Conservation (phyloP, 2,329 filamentous ascomycete genomes). For the Alternaria sp. region DNA sequence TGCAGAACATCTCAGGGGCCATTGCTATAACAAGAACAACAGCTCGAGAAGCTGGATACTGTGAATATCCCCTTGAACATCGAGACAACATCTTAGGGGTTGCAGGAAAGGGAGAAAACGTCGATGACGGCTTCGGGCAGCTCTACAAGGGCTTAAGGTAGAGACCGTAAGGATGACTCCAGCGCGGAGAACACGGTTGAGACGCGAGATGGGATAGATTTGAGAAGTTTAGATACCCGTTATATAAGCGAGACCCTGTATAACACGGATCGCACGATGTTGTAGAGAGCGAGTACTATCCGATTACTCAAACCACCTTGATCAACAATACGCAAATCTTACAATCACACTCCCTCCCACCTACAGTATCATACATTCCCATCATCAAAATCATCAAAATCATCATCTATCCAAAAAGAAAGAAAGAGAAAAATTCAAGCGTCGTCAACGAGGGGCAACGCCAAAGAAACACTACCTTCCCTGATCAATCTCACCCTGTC, state of each 20-base stretch:
- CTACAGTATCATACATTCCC: neutral
- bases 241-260: neutral
- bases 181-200: neutral
- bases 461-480: neutral
- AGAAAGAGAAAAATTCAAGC: neutral
- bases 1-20: neutral
- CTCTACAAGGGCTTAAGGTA: neutral
- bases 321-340: neutral
- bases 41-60: neutral
- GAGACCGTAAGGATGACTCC: neutral
- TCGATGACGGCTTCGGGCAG: neutral
- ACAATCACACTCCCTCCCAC: neutral
- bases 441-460: neutral
- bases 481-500: constrained; percentile 25
- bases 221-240: neutral
- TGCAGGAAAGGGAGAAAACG: neutral
- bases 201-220: neutral
- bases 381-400: neutral
- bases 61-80: neutral
- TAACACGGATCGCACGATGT: neutral
- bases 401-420: neutral
- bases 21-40: neutral
- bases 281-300: neutral
- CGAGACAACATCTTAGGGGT: neutral
- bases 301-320: neutral